Percentiles rank a stretch among this genome's conserved stretches.
Evolutionary conservation across 2,329 filamentous ascomycete genomes (phyloP).

Genomic region (Rhynchosporium agropyri): DNA sequence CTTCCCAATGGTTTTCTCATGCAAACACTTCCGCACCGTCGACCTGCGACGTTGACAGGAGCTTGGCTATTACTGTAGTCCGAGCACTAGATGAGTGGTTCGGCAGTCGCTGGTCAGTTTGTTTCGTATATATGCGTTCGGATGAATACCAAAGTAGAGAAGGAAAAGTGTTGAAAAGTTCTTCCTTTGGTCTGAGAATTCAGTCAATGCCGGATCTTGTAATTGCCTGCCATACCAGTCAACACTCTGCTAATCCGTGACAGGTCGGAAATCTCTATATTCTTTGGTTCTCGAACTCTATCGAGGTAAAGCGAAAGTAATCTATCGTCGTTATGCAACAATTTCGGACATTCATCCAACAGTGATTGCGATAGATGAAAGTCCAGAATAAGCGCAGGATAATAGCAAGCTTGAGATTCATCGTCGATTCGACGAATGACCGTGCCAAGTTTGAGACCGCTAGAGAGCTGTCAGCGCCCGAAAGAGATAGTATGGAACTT

Average conservation of each 20-base stretch:
- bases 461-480: conserved; percentile 1
- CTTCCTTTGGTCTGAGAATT: not conserved
- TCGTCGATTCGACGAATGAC: not conserved
- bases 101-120: too few relatives aligned
- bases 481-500: conserved; percentile 12
- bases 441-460: not conserved
- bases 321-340: too few relatives aligned
- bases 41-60: conserved; percentile 17
- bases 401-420: not conserved
- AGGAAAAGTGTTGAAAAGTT: not conserved
- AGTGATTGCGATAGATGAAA: too few relatives aligned
- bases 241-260: too few relatives aligned
- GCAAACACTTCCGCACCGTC: not conserved
- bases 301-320: too few relatives aligned
- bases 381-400: not conserved
- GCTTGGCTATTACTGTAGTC: conserved; percentile 12
- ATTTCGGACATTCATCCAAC: too few relatives aligned
- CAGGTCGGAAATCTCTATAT: too few relatives aligned
- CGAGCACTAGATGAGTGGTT: not conserved
- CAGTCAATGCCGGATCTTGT: not conserved
- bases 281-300: too few relatives aligned
- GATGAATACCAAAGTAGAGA: not conserved
- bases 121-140: not conserved
- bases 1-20: conserved; percentile 16
- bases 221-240: too few relatives aligned